phyloP scores from a whole-genome alignment of 345 rosid species.

The Punica granatum region DNA sequence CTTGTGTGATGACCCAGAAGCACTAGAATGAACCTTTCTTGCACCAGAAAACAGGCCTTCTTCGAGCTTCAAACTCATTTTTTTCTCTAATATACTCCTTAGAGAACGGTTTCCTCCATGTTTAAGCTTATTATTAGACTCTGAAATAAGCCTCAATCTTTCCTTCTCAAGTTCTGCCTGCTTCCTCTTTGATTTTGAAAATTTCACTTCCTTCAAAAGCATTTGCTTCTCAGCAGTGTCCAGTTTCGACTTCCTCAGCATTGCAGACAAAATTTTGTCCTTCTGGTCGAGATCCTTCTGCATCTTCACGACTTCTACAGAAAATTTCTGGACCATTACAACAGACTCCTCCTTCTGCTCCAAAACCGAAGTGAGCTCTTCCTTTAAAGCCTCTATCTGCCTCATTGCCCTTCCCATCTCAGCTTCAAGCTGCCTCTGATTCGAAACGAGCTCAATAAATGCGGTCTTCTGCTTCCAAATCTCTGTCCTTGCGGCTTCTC shows the following conservation, averaged over 20 bases:
- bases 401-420: conserved; percentile 65
- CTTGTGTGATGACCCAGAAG: conserved; percentile 24
- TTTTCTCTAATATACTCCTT: conserved; percentile 57
- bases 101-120: conserved; percentile 53
- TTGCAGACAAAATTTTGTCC: conserved; percentile 65
- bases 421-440: conserved; percentile 85
- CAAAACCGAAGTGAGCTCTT: conserved; percentile 41
- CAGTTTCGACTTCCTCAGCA: conserved; percentile 69
- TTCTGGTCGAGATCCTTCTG: conserved; percentile 71
- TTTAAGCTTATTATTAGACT: conserved; percentile 25
- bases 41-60: conserved; percentile 17
- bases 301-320: conserved; percentile 53
- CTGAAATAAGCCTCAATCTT: conserved; percentile 47
- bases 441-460: conserved; percentile 86
- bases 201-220: conserved; percentile 57
- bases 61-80: conserved; percentile 33
- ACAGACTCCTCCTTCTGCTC: conserved; percentile 56
- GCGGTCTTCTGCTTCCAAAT: conserved; percentile 84
- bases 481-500: conserved; percentile 50
- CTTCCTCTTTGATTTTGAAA: conserved; percentile 50
- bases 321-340: conserved; percentile 40
- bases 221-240: conserved; percentile 62
- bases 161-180: conserved; percentile 68
- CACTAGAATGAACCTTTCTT: conserved; percentile 14
- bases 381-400: conserved; percentile 53